Conservation (phyloP, 768 basidiomycete genomes). For the Cytidiella melzeri region DNA sequence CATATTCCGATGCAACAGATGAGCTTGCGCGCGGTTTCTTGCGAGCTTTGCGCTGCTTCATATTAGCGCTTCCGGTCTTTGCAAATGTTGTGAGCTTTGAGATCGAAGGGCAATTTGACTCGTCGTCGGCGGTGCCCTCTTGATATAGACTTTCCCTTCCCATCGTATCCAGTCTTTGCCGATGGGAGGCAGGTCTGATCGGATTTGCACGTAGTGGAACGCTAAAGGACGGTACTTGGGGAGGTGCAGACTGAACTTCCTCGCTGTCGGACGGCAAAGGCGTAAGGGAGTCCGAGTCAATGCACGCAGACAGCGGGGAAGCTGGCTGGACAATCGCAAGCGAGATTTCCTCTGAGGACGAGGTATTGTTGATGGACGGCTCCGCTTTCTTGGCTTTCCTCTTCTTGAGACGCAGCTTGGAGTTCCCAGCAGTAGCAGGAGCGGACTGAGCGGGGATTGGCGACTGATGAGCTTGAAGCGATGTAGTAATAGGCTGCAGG, state of each 20-base stretch:
- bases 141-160: background rate
- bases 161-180: background rate
- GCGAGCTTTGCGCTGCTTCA: too few species aligned
- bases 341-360: background rate
- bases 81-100: too few species aligned
- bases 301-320: background rate
- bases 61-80: too few species aligned
- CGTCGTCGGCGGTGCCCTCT: too few species aligned
- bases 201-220: background rate
- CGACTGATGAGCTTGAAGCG: too few species aligned
- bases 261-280: constrained; percentile 1
- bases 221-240: background rate
- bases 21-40: too few species aligned
- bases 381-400: constrained; percentile 14
- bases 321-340: background rate
- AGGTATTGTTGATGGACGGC: background rate
- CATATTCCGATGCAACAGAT: too few species aligned
- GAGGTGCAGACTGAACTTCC: background rate
- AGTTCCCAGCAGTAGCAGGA: too few species aligned
- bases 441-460: too few species aligned
- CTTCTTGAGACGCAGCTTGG: constrained; percentile 3
- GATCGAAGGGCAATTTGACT: too few species aligned
- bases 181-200: background rate
- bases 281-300: constrained; percentile 5
- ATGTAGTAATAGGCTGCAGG: too few species aligned